Evolutionary conservation across 2,329 filamentous ascomycete genomes (phyloP), one percentile per base, ranked within the genome.

Genomic region (Arthrobotrys sinensis): DNA sequence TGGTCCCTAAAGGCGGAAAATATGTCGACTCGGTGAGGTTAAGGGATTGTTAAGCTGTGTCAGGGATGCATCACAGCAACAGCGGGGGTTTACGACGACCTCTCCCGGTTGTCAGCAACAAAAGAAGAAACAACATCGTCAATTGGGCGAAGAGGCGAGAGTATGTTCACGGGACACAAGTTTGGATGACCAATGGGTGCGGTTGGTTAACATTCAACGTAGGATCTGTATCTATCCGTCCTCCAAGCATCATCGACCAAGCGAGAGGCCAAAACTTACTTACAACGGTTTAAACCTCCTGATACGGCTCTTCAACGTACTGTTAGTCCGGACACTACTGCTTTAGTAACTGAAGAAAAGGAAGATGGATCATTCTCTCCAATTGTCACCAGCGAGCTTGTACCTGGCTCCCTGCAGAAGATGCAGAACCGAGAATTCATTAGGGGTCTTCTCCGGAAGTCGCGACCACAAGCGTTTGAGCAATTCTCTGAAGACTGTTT

Each of bases 211-310:
- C 50, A 50, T 45, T 12, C 14, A 21, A 12, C 46, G 43, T 80
- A 94, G 91, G 93, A 97, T 83, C 92, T 97, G 82, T 91, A 97
- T 81, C 88, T 96, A 36, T 94, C 93, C 14, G 89, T 98, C 2
- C 87, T 99, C 36, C 93, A 93, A 82, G 93, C 94, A 16, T 93
- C 94, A 10, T 92, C 94, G 4, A 97, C 95, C 0, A 97, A 94
- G 85, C 90, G 96, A 82, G 96, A 99, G 85, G 94, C 94, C 57
- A 94, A 92, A 84, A 91, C 93, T 43, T 99, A 97, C 83, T 88
- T 99, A 14, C 92, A 96, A 81, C 94, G 93, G 79, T 97, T 97
- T 83, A 91, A 90, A 62, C 85, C 85, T 11, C 53, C 53, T 7
- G 32, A 28, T n/a, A 52, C 50, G 11, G 16, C 60, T 10, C 14